Base-by-base conservation (phyloP, 2,329 filamentous ascomycete species). In the Macrophomina tecta region DNA sequence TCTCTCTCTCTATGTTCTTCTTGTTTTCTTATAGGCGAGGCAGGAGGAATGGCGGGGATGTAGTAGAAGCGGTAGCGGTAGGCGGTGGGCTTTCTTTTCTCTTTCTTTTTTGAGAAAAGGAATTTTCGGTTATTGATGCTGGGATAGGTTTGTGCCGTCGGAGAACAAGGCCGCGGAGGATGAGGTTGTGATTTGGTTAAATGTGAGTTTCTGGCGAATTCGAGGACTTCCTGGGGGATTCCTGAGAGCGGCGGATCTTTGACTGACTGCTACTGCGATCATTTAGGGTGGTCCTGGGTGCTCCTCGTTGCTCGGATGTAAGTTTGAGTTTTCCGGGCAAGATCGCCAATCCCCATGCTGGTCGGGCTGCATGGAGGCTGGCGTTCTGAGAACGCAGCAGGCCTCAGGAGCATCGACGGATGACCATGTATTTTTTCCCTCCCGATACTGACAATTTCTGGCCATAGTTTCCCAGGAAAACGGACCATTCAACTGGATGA, bases 151-250 rank as follows among this genome's bases (percentile, higher is more conserved):
- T 7, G 58, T 64, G 12, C 66, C 66, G 8, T 51, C 30, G 16
- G 18, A 52, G 23, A 65, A 67, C 23, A 7, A 18, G 16, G 55
- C 53, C 2, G 66, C 68, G 7, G 46, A 32, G 2, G 68, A 69
- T 23, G 75, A 78, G 65, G 74, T 78, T 38, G 69, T 73, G 23
- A 78, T 79, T 46, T 78, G 75, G 74, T 69, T 79, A 45, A 79
- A 79, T 28, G 55, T 60, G 23, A 46, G 55, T 60, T 30, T 16
- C 8, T 4, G 9, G 16, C 18, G 34, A 28, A 12, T 23, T 46
- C 38, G 9, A 30, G 28, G 53, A 3, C 53, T 56, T 40, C 11
- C 42, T 16, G 16, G 42, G 16, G 16, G 18, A 18, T 5, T 14
- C 11, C 8, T 12, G 12, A 14, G 42, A n/a, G 42, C 11, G 5